Percentiles rank a stretch among this genome's conserved stretches.
Conservation (phyloP, 2,329 filamentous ascomycete genomes). For the Hymenoscyphus fructigenus region DNA sequence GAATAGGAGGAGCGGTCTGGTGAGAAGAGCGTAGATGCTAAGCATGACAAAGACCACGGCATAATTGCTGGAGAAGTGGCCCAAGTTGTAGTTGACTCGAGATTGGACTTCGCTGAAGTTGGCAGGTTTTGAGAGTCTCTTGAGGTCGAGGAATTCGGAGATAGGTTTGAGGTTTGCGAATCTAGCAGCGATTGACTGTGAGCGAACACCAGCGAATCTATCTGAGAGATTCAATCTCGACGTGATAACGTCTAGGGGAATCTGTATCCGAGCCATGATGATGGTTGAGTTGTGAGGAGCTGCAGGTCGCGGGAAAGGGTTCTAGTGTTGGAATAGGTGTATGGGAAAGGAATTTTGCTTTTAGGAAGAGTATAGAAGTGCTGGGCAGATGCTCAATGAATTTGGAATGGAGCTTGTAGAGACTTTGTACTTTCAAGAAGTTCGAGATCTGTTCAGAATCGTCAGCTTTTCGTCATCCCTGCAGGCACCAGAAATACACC, state of each 20-base stretch:
- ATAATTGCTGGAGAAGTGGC: conserved; percentile 99
- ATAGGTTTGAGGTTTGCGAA: conserved; percentile 92
- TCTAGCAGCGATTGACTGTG: conserved; percentile 73
- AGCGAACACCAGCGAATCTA: conserved; percentile 80
- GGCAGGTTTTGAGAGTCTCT: conserved; percentile 89
- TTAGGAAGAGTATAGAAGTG: background rate
- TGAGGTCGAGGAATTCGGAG: conserved; percentile 92
- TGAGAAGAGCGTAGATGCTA: conserved; percentile 90
- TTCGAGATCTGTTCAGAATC: conserved; percentile 32
- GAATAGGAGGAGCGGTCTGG: conserved; percentile 83
- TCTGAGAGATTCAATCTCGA: conserved; percentile 84
- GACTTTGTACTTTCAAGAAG: conserved; percentile 18
- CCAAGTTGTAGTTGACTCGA: conserved; percentile 94
- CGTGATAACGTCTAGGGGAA: conserved; percentile 87
- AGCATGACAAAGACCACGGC: conserved; percentile 91
- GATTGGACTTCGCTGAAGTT: conserved; percentile 90
- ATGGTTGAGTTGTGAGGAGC: background rate
- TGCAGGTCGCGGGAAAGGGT: background rate
- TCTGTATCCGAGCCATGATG: conserved; percentile 83
- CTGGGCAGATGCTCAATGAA: conserved; percentile 4
- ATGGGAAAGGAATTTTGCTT: background rate
- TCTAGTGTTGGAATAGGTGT: background rate
- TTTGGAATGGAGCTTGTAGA: background rate
- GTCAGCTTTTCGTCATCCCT: conserved; percentile 23
- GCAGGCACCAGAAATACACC: conserved; percentile 15